These are phyloP conservation scores for Microdochium trichocladiopsis DNA, from an alignment of 2,329 filamentous ascomycete species.

Conservation along the genomic window DNA sequence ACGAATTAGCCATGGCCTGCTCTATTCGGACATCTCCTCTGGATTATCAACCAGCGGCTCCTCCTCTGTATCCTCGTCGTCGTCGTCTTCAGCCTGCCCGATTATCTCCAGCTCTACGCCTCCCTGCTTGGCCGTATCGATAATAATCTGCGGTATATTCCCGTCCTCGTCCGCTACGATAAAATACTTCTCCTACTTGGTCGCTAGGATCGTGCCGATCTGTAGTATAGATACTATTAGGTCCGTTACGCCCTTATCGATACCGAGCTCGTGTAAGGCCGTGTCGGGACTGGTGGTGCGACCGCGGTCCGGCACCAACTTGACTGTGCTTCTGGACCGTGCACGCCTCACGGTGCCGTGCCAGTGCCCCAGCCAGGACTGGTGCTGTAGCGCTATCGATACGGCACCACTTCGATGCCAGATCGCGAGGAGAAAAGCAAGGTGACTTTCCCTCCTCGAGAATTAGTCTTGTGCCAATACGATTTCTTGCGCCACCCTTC, in stretches of 20 bases:
- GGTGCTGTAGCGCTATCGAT: not conserved
- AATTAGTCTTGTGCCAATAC: not conserved
- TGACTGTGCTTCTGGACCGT: not conserved
- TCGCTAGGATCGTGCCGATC: slow-evolving; percentile 27
- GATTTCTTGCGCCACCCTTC: not conserved
- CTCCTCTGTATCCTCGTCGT: not conserved
- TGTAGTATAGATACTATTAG: slow-evolving; percentile 27
- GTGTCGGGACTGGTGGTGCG: not conserved
- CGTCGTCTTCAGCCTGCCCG: slow-evolving; percentile 1
- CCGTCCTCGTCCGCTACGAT: slow-evolving; percentile 23
- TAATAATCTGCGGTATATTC: slow-evolving; percentile 22
- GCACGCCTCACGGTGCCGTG: not conserved
- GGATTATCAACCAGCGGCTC: not conserved
- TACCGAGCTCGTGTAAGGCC: slow-evolving; percentile 26
- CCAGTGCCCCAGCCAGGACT: not conserved
- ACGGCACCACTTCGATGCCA: not conserved
- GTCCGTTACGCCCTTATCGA: slow-evolving; percentile 38
- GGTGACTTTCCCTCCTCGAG: not conserved
- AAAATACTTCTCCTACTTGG: slow-evolving; percentile 28
- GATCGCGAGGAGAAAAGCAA: not conserved
- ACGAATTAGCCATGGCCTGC: not conserved
- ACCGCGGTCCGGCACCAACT: not conserved
- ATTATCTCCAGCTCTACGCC: slow-evolving; percentile 24
- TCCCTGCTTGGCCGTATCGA: slow-evolving; percentile 24
- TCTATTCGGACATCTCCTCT: not conserved